phyloP scores from a whole-genome alignment of 2,329 filamentous ascomycete species.

The Sporothrix brasiliensis region DNA sequence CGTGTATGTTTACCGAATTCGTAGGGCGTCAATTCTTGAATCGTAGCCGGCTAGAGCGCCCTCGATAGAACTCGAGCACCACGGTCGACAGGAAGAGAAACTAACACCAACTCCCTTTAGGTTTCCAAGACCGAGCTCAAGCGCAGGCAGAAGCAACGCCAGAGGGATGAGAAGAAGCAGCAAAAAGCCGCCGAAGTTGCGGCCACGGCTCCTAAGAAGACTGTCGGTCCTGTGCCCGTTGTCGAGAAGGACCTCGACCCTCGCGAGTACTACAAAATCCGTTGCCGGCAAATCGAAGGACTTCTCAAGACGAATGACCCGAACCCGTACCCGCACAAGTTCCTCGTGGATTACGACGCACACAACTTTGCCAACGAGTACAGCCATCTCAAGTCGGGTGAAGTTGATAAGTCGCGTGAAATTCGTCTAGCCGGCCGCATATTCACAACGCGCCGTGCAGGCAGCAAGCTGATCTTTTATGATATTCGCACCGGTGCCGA shows the following conservation, averaged over 20 bases:
- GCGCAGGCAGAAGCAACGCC: conserved; percentile 89
- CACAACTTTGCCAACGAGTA: conserved; percentile 78
- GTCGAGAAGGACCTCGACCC: conserved; percentile 66
- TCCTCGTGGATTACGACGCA: conserved; percentile 82
- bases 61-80: background rate
- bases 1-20: conserved; percentile 31
- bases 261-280: conserved; percentile 89
- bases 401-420: conserved; percentile 73
- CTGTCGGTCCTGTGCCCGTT: conserved; percentile 56
- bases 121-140: conserved; percentile 87
- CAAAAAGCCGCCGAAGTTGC: conserved; percentile 70
- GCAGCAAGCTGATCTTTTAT: conserved; percentile 89
- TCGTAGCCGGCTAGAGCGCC: too few relatives aligned
- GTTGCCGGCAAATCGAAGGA: conserved; percentile 76
- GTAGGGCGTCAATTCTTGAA: background rate
- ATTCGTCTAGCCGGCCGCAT: conserved; percentile 82
- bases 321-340: conserved; percentile 92
- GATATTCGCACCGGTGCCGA: conserved; percentile 68
- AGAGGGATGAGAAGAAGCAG: conserved; percentile 85
- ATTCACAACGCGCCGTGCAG: conserved; percentile 81
- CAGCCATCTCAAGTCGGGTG: conserved; percentile 81
- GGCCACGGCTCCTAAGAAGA: conserved; percentile 54
- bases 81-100: background rate
- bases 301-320: conserved; percentile 69
- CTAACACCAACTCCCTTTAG: conserved; percentile 27